Base-by-base conservation (phyloP, 768 basidiomycete species). In the Leccinum boreale region DNA sequence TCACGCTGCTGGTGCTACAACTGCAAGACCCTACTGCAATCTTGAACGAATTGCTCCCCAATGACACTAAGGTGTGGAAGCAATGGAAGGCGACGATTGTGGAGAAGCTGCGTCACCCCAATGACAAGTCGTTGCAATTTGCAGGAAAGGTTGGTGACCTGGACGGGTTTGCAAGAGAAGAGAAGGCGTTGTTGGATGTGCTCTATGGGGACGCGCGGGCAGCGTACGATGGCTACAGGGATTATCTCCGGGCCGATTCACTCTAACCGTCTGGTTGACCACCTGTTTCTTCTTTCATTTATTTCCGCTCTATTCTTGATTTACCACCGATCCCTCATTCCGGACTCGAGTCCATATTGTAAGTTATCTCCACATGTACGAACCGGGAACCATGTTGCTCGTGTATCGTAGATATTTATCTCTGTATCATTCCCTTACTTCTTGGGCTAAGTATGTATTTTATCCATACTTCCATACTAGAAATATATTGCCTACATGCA, bases 11-110 rank as follows among this genome's bases (percentile, higher is more conserved):
- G 0, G 61, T 63, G 15, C 39, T 67, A 7, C 21, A 19, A 15
- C 52, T 50, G 0, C 53, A 46, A 52, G 45, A 62, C 14, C 56
- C 63, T 0, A 48, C n/a, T 2, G 50, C 19, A 4, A 50, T 67
- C 24, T 39, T 67, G 15, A 33, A 67, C 11, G 60, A 58, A 11
- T 31, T 65, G 3, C 36, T 67, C 5, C 61, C 66, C 15, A 67
- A 67, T 5, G 66, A 67, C 9, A 67, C 66, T 9, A 52, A 48
- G 5, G 61, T 67, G 19, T 67, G 63, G 66, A 58, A 3, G 26
- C 19, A 44, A 7, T 67, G 66, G 66, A 67, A 67, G 46, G 31
- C 31, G 17, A 58, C 50, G 1, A 56, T 65, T 0, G 8, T 53
- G 44, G 50, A 57, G 29, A 29, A 39, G 21, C 24, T 65, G 10